Evolutionary conservation across 2,329 filamentous ascomycete genomes (phyloP), one percentile per base, ranked within the genome.

Genomic region (Penicillium sp.): DNA sequence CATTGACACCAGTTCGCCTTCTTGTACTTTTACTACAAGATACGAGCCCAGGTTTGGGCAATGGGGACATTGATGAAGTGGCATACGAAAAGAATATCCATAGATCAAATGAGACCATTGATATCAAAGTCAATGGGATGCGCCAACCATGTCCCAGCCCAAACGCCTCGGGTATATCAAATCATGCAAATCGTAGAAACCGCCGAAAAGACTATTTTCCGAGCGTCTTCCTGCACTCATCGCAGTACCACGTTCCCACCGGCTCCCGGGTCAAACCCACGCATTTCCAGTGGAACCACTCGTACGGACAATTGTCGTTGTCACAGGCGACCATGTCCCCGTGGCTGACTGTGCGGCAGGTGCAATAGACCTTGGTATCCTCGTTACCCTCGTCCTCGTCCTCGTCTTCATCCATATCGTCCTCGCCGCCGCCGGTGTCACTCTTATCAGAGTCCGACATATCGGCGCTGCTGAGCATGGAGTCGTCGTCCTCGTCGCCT

Each of bases 291-390:
- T 84, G 80, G 62, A 84, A 84, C 80, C 80, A 84, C 58, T 84
- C 79, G 47, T 78, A 75, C 9, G 76, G 73, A 63, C 80, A 84
- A 41, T 73, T 69, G 25, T 80, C 77, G 57, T 83, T 83, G 59
- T 84, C 80, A 55, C 80, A 84, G 9, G 78, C 80, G 27, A 84
- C 77, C 80, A 84, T 84, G 55, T 81, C 78, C 13, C 80, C 80
- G 56, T 81, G 82, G 48, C 74, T 79, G 25, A 82, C 79, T 47
- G 78, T 77, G 34, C 79, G 78, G 56, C 80, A 84, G 50, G 80
- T 81, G 63, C 80, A 84, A 57, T 83, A 84, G 27, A 78, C 75
- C 45, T 77, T 78, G 46, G 80, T 78, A 56, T 80, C 75, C 50
- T 78, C 76, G 30, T 74, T 75, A 8, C 67, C 71, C 44, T 74